Evolutionary conservation across 148 eudicot genomes (phyloP), one percentile per base, ranked within the genome.

Genomic region (Cornus controversa): DNA sequence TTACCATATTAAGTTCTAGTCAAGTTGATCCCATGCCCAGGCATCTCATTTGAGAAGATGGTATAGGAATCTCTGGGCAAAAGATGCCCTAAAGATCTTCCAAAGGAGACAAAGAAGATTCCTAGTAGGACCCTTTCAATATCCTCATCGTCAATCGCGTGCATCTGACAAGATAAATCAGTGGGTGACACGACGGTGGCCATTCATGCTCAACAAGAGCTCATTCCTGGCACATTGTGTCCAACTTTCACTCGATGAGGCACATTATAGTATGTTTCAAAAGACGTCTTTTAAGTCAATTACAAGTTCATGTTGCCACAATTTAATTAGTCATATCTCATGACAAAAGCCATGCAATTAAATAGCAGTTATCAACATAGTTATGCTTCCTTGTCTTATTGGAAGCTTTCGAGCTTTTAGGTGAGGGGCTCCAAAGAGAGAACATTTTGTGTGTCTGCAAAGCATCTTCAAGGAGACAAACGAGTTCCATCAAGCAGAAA

Each of bases 81-180:
- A 72, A 64, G 73, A 69, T 60, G 79, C 76, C 53, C 57, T 47
- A 80, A 63, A 50, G 29, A 69, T 70, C 82, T 70, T 70, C 40
- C 70, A 68, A 62, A 40, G 20, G 71, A 16, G 23, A 67, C 69
- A 80, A 67, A 73, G 64, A 69, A 74, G 82, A 80, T 75, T 80
- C 82, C 74, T 75, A 80, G 75, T 80, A 13, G 24, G 75, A 70
- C 70, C 47, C 34, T 68, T 63, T 75, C 75, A 40, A 34, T 16
- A 71, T 50, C 66, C 79, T 69, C 79, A 67, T 16, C 72, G 63
- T 68, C 11, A 68, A 28, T 67, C 13, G 66, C 15, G 8, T 54
- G 66, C 37, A 22, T 27, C 42, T 36, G 27, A 75, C 50, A 53
- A 3, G 28, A 18, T 77, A 28, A 77, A 71, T 54, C 57, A 58